These are phyloP conservation scores for Rhodotorula toruloides DNA, from an alignment of 768 basidiomycete species.

Conservation along the genomic window DNA sequence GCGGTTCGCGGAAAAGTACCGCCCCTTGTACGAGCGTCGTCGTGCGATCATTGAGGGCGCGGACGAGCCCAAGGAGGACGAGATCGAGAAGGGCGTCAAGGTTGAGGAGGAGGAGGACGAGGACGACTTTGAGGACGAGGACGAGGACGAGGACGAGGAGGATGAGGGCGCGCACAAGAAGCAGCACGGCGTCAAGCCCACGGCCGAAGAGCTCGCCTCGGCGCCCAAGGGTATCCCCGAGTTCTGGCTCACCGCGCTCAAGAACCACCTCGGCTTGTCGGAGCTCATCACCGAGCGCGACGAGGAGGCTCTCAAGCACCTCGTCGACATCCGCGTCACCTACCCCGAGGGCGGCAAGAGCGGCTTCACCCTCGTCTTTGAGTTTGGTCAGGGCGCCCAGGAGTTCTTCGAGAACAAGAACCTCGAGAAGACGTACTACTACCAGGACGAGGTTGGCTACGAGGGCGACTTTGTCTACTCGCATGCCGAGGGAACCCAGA, in stretches of 20 bases:
- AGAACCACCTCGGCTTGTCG: conserved; percentile 77
- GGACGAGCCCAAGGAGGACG: conserved; percentile 60
- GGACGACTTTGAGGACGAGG: conserved; percentile 43
- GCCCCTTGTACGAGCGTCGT: no score
- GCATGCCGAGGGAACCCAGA: conserved; percentile 80
- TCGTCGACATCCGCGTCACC: conserved; percentile 71
- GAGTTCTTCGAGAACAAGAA: conserved; percentile 79
- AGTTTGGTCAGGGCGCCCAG: conserved; percentile 63
- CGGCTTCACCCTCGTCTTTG: conserved; percentile 87
- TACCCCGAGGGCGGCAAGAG: conserved; percentile 65
- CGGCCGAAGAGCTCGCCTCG: conserved; percentile 43
- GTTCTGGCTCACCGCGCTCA: conserved; percentile 95
- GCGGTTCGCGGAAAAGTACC: conserved; percentile 57
- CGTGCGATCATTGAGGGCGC: conserved; percentile 81
- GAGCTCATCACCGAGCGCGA: conserved; percentile 93
- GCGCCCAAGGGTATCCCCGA: conserved; percentile 67
- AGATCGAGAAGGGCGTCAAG: no score
- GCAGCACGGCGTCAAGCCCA: conserved; percentile 39
- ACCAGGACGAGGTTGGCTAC: conserved; percentile 58
- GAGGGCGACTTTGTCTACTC: conserved; percentile 95
- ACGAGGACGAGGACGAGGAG: conserved; percentile 43
- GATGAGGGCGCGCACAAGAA: conserved; percentile 38
- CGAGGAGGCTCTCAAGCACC: conserved; percentile 72
- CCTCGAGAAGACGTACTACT: conserved; percentile 89
- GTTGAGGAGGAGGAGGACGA: conserved; percentile 41